These are phyloP conservation scores for Cladophialophora chaetospira DNA, from an alignment of 2,329 filamentous ascomycete genomes.

Conservation along the genomic window DNA sequence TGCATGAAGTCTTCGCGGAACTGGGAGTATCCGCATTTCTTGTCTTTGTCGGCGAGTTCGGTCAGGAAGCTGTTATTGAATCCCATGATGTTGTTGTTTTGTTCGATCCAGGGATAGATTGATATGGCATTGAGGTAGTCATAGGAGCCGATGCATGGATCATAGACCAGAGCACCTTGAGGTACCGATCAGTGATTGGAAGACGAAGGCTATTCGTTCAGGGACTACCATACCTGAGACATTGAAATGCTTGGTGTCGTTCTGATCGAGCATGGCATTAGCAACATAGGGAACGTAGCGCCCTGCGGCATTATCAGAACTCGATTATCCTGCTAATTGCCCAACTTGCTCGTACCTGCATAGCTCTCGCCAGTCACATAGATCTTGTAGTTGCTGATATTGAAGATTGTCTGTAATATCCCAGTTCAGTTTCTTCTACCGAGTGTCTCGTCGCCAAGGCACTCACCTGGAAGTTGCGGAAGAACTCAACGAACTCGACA, in stretches of 20 bases:
- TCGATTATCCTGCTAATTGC: no score
- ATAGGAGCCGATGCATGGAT: constrained; percentile 28
- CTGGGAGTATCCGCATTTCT: constrained; percentile 25
- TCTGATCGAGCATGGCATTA: constrained; percentile 33
- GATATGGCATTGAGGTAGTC: constrained; percentile 18
- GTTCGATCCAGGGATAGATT: constrained; percentile 22
- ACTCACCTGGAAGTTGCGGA: constrained; percentile 51
- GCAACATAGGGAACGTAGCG: constrained; percentile 55
- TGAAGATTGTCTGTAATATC: constrained; percentile 41
- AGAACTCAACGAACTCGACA: constrained; percentile 53
- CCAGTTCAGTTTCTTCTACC: neutral
- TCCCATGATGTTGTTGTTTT: constrained; percentile 29
- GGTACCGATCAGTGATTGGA: neutral
- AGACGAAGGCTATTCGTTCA: neutral
- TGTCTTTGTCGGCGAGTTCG: constrained; percentile 19
- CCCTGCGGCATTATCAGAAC: constrained; percentile 34
- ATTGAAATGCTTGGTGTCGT: constrained; percentile 54
- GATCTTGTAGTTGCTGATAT: constrained; percentile 53
- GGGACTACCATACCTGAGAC: constrained; percentile 44
- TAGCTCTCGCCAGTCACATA: constrained; percentile 60
- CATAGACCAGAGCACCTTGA: constrained; percentile 25
- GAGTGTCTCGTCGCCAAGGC: neutral
- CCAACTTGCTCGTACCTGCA: constrained; percentile 35
- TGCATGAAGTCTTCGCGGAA: constrained; percentile 28
- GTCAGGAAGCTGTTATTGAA: constrained; percentile 26